Base-by-base conservation (phyloP, 2,329 filamentous ascomycete genomes). In the Hypomyces rosellus region DNA sequence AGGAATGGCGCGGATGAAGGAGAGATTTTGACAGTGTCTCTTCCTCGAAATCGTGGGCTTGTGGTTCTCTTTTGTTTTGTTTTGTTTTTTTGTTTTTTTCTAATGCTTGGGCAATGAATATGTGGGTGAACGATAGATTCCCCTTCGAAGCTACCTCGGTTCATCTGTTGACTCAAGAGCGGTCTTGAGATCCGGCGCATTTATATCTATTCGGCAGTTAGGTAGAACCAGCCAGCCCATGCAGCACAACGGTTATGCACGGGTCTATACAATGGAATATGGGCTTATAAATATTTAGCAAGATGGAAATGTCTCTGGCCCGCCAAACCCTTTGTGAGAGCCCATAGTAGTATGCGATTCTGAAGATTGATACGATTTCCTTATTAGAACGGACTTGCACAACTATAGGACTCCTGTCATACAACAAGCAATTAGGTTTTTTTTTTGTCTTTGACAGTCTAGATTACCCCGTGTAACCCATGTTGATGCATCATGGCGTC, bases 171-270 rank as follows among this genome's bases (percentile, higher is more conserved):
- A 50, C 51, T 54, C 50, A 54, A 45, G 55, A 56, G 58, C 50
- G 52, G 54, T 56, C 52, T 46, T 55, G 53, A 46, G 48, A 45
- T 48, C 34, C 47, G 51, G 36, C 36, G 41, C 25, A 46, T 44
- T 38, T 46, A 22, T 50, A 30, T 30, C 25, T 30, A 30, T 38
- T 50, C 42, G 42, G 47, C 46, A 52, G 46, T 39, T 40, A 20
- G 46, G 46, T 48, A 45, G 48, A 50, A 49, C 55, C 54, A 45
- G 43, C 6, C 25, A 45, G 41, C 6, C 25, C 44, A 52, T 59
- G 55, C 55, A 59, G 59, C 54, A 51, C 33, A 53, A 59, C 55
- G 54, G 55, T 54, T 55, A 60, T 61, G 58, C 46, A 61, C 59
- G 36, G 50, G 37, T 45, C 41, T 43, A 51, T 45, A 44, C 34